Conservation (phyloP, 1,284 basidiomycete species). For the Ceratorhiza oryzae-sativae region DNA sequence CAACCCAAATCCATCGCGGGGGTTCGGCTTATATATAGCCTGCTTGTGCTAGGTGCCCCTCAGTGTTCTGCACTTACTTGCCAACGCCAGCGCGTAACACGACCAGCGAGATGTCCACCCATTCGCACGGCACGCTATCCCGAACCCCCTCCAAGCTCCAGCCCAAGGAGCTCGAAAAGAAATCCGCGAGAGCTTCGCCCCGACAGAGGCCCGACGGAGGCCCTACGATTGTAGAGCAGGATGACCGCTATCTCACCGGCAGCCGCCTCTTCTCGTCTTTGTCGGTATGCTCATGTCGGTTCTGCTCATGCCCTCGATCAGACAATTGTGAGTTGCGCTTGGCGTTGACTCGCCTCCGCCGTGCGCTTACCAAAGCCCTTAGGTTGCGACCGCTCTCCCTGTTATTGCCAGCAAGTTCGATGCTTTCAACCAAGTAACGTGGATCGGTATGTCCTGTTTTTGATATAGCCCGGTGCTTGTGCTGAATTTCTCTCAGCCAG, state of each 20-base stretch:
- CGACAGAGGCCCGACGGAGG: conserved; percentile 9
- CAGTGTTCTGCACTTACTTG: background rate
- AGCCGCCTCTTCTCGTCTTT: conserved; percentile 41
- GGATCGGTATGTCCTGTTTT: conserved; percentile 21
- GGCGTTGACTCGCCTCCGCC: background rate
- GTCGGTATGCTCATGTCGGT: conserved; percentile 42
- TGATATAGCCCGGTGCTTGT: background rate
- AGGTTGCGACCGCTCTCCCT: conserved; percentile 43
- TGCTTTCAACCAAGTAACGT: conserved; percentile 36
- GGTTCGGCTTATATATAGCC: no score
- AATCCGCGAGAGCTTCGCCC: conserved; percentile 29
- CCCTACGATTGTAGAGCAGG: conserved; percentile 14
- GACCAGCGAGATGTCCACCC: conserved; percentile 4
- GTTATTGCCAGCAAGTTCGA: conserved; percentile 38
- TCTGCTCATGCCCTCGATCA: conserved; percentile 43
- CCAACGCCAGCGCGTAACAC: background rate
- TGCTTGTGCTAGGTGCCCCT: background rate
- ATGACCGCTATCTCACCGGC: conserved; percentile 38
- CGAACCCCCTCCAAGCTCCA: conserved; percentile 18
- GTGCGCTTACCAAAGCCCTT: conserved; percentile 12
- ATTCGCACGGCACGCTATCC: background rate
- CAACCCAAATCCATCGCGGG: no score
- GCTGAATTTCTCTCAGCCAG: conserved; percentile 14
- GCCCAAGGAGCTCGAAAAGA: conserved; percentile 13
- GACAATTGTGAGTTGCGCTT: conserved; percentile 41